These are phyloP conservation scores for Sphaerulina populicola DNA, from an alignment of 2,329 filamentous ascomycete species.

Conservation along the genomic window DNA sequence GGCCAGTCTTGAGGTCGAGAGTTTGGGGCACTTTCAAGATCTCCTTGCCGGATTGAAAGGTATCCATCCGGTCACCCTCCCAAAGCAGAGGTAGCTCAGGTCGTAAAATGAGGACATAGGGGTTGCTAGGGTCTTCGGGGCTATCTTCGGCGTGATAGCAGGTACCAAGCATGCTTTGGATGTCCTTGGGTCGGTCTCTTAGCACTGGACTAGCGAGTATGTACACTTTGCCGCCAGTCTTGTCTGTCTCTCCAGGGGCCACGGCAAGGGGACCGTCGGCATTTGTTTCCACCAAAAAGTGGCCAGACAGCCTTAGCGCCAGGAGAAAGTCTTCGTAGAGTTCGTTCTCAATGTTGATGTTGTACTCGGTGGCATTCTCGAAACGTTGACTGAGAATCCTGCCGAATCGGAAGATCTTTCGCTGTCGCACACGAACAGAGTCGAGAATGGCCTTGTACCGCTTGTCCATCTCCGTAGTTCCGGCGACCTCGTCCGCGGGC, in stretches of 20 bases:
- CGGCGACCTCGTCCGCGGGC: constrained; percentile 70
- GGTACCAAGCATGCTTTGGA: constrained; percentile 75
- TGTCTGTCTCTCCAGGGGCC: constrained; percentile 16
- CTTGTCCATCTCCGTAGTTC: constrained; percentile 76
- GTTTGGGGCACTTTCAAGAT: constrained; percentile 59
- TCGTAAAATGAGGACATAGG: constrained; percentile 76
- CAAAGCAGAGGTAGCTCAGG: constrained; percentile 72
- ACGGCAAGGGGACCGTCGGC: constrained; percentile 41
- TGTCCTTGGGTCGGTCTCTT: constrained; percentile 65
- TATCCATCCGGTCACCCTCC: constrained; percentile 63
- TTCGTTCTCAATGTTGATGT: constrained; percentile 63
- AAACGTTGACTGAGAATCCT: constrained; percentile 85
- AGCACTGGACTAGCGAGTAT: constrained; percentile 78
- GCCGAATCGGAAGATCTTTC: constrained; percentile 93
- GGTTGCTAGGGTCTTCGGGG: constrained; percentile 66
- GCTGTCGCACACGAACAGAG: constrained; percentile 88
- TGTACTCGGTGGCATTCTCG: constrained; percentile 94
- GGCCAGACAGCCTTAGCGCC: constrained; percentile 68
- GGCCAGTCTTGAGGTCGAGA: constrained; percentile 76
- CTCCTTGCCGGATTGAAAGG: constrained; percentile 40
- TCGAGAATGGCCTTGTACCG: constrained; percentile 92
- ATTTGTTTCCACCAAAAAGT: constrained; percentile 71
- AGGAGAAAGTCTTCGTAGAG: constrained; percentile 70
- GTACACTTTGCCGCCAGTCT: constrained; percentile 48
- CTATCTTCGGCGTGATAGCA: constrained; percentile 61